Evolutionary conservation across 164 flowering plant species (phyloP).

Genomic region (Aristolochia fimbriata): DNA sequence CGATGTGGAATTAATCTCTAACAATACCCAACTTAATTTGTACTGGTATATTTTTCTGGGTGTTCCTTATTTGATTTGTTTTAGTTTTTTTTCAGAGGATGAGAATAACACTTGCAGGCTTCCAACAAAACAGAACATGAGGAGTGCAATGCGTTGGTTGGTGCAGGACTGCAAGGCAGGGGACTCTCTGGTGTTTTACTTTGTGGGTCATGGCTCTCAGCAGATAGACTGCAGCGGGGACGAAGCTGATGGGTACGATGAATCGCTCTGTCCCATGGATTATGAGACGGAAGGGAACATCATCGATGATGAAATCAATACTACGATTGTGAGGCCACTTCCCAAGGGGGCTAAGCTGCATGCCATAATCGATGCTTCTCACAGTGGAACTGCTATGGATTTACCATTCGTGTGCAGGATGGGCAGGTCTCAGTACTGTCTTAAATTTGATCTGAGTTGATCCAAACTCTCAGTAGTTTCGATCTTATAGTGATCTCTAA

Average conservation of each 20-base stretch:
- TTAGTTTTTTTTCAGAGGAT: conserved; percentile 32
- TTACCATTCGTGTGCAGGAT: conserved; percentile 58
- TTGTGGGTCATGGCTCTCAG: conserved; percentile 63
- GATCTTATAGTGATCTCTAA: too few species aligned
- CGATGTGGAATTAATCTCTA: too few species aligned
- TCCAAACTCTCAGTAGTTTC: too few species aligned
- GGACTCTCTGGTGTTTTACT: conserved; percentile 64
- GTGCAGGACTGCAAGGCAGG: conserved; percentile 60
- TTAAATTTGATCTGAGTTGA: too few species aligned
- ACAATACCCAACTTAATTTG: too few species aligned
- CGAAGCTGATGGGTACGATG: conserved; percentile 69
- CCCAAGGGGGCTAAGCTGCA: conserved; percentile 61
- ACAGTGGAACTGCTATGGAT: conserved; percentile 66
- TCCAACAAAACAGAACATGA: conserved; percentile 57
- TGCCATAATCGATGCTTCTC: conserved; percentile 69
- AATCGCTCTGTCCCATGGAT: conserved; percentile 62
- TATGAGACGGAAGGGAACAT: conserved; percentile 58
- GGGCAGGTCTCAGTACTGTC: too few species aligned
- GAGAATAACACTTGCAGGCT: conserved; percentile 41
- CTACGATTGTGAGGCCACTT: conserved; percentile 52
- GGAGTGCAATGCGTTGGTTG: conserved; percentile 64
- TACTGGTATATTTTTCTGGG: too few species aligned
- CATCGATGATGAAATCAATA: conserved; percentile 63
- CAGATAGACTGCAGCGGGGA: conserved; percentile 43
- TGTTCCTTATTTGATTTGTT: too few species aligned